Evolutionary conservation across 345 rosid genomes (phyloP).

Genomic region (Excoecaria cochinchinensis): DNA sequence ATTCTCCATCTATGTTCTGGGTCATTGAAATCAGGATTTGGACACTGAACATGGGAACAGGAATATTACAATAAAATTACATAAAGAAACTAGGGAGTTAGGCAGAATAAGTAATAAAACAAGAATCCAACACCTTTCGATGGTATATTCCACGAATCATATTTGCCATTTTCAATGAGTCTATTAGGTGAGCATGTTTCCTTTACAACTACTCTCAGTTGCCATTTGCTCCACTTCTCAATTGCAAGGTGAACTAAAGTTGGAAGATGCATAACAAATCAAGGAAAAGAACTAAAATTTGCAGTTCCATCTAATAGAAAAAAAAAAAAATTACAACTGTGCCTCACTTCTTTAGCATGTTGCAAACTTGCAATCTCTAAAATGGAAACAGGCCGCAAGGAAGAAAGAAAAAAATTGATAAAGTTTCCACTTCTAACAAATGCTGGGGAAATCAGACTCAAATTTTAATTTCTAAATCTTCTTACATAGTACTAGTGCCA

Average conservation of each 20-base stretch:
- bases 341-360: background rate
- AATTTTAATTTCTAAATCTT: background rate
- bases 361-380: background rate
- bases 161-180: background rate
- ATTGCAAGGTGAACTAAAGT: background rate
- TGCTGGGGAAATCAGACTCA: background rate
- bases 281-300: background rate
- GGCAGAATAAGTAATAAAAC: slow-evolving; percentile 4
- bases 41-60: slow-evolving; percentile 45
- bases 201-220: background rate
- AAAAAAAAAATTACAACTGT: background rate
- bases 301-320: background rate
- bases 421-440: background rate
- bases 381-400: background rate
- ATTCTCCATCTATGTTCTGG: slow-evolving; percentile 67
- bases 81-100: background rate
- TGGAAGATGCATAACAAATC: background rate
- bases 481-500: background rate
- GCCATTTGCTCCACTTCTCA: background rate
- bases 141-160: background rate
- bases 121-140: background rate
- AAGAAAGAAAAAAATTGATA: background rate
- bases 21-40: slow-evolving; percentile 66
- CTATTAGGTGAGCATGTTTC: background rate
- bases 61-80: background rate